A percentile compares a stretch with the other conserved stretches of the same genome.
Evolutionary conservation across 345 rosid genomes (phyloP).

Genomic region (Psidium guajava): DNA sequence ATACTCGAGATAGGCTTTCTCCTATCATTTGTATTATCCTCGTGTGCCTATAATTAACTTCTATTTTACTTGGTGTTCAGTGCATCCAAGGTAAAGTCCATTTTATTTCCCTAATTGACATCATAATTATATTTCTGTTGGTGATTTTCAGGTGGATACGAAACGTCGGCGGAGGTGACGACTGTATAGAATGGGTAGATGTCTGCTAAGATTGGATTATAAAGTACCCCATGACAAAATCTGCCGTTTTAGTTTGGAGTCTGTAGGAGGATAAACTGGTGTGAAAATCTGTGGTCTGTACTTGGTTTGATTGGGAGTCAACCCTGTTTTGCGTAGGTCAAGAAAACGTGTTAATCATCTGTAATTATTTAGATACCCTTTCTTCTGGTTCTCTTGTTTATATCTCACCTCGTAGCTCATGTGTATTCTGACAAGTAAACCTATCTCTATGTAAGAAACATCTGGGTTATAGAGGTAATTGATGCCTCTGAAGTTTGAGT

Average conservation of each 20-base stretch:
- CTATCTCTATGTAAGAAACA: not conserved
- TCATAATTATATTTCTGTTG: not conserved
- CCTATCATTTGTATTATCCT: not conserved
- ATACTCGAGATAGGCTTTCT: not conserved
- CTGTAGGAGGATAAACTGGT: not conserved
- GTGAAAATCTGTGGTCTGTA: not conserved
- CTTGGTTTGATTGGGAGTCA: not conserved
- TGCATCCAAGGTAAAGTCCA: not conserved
- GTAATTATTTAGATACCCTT: conserved; percentile 2
- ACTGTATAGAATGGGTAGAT: not conserved
- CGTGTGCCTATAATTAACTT: not conserved
- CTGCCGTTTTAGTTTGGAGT: not conserved
- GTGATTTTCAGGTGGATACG: conserved; percentile 49
- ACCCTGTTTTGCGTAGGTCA: not conserved
- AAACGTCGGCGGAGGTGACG: conserved; percentile 47
- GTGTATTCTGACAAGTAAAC: not conserved
- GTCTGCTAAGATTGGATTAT: not conserved
- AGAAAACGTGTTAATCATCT: not conserved
- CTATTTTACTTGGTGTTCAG: not conserved
- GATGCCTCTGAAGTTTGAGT: not conserved
- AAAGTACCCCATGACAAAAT: not conserved
- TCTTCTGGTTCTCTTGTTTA: not conserved
- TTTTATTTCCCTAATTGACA: not conserved
- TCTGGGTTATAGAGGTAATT: not conserved
- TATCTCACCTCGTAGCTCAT: not conserved